These are phyloP conservation scores for Xylariaceae sp. DNA, from an alignment of 2,329 filamentous ascomycete genomes.

Conservation along the genomic window DNA sequence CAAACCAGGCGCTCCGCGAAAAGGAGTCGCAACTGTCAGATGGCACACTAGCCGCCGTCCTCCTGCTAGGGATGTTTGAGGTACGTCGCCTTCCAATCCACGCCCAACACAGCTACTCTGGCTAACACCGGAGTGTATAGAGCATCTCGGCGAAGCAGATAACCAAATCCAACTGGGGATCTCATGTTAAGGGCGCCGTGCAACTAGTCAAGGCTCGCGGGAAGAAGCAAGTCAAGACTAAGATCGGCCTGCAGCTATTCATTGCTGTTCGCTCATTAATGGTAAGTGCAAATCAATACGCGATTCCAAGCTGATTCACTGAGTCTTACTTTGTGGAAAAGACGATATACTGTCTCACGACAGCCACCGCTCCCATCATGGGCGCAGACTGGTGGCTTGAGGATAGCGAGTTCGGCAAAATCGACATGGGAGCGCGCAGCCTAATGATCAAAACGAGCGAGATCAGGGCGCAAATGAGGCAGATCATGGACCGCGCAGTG, in stretches of 20 bases:
- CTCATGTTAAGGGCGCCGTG: conserved; percentile 60
- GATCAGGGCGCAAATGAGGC: conserved; percentile 50
- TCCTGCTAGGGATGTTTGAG: conserved; percentile 58
- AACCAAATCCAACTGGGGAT: conserved; percentile 55
- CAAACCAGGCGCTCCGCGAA: conserved; percentile 49
- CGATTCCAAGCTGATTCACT: neutral
- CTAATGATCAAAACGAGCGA: conserved; percentile 51
- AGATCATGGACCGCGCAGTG: conserved; percentile 41
- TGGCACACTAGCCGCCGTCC: conserved; percentile 52
- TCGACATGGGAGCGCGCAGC: conserved; percentile 44
- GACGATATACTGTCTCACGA: conserved; percentile 54
- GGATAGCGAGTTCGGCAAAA: conserved; percentile 46
- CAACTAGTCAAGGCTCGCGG: conserved; percentile 55
- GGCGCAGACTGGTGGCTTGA: conserved; percentile 56
- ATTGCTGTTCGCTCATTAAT: conserved; percentile 57
- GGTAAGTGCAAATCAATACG: conserved; percentile 34
- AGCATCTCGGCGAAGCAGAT: conserved; percentile 52
- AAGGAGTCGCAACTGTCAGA: conserved; percentile 48
- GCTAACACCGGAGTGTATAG: conserved; percentile 14
- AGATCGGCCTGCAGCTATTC: conserved; percentile 51
- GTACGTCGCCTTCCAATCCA: conserved; percentile 29
- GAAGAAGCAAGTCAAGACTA: conserved; percentile 49
- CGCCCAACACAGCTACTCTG: neutral
- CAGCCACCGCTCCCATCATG: conserved; percentile 48
- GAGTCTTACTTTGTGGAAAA: neutral